Percentiles rank a stretch among this genome's conserved stretches.
Evolutionary conservation across 257 asterid species (phyloP).

Genomic region (Fraxinus pennsylvanica): DNA sequence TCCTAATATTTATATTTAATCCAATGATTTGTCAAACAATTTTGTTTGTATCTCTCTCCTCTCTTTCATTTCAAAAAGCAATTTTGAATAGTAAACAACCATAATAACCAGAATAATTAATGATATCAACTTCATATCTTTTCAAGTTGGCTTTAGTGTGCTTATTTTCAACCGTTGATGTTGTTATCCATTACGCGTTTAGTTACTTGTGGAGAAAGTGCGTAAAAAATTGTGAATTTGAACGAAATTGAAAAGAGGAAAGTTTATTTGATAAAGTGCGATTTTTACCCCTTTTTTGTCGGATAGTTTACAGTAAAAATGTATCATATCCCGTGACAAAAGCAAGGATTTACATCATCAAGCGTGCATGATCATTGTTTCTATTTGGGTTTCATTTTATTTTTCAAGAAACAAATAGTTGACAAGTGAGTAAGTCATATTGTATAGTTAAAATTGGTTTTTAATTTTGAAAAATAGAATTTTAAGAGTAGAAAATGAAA

Average conservation of each 20-base stretch:
- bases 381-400: too few species aligned
- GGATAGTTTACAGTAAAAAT: background rate
- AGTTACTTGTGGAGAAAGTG: background rate
- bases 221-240: background rate
- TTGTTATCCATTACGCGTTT: background rate
- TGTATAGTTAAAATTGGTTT: too few species aligned
- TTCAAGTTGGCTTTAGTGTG: background rate
- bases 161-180: background rate
- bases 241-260: background rate
- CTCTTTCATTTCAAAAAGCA: background rate
- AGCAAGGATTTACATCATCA: background rate
- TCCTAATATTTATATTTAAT: slow-evolving; percentile 32
- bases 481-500: too few species aligned
- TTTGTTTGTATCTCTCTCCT: slow-evolving; percentile 33
- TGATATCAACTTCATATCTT: background rate
- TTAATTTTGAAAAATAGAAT: too few species aligned
- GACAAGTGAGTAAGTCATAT: too few species aligned
- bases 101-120: background rate
- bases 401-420: too few species aligned
- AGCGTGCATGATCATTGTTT: background rate
- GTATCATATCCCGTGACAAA: background rate
- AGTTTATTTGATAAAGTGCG: background rate
- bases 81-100: background rate
- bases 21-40: slow-evolving; percentile 58
- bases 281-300: background rate